Evolutionary conservation across 768 basidiomycete species (phyloP).

Genomic region (Coprinopsis marcescibilis): DNA sequence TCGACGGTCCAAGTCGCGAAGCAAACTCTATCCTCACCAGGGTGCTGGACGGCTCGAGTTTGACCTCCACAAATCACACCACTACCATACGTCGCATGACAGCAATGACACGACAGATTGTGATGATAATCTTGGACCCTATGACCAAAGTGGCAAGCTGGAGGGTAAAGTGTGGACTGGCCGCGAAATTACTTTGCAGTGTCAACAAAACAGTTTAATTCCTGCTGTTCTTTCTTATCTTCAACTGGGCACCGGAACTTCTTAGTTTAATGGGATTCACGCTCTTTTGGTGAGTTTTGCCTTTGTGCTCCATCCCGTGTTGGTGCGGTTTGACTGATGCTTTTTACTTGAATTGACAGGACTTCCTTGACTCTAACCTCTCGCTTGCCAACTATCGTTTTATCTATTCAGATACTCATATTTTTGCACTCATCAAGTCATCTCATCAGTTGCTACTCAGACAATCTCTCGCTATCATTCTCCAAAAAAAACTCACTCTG

Average conservation of each 20-base stretch:
- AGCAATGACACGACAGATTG: slow-evolving; percentile 22
- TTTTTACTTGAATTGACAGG: too few relatives aligned
- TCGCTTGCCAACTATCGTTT: too few relatives aligned
- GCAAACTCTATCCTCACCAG: slow-evolving; percentile 59
- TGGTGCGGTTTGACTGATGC: too few relatives aligned
- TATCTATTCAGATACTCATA: too few relatives aligned
- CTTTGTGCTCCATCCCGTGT: background rate
- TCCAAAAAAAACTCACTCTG: too few relatives aligned
- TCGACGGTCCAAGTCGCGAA: slow-evolving; percentile 64
- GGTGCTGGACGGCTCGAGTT: slow-evolving; percentile 61
- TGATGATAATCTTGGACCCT: slow-evolving; percentile 16
- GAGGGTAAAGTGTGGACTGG: slow-evolving; percentile 65
- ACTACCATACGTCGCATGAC: slow-evolving; percentile 24
- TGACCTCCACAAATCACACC: slow-evolving; percentile 33
- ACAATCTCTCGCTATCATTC: too few relatives aligned
- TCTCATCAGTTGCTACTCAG: too few relatives aligned
- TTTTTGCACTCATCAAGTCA: too few relatives aligned
- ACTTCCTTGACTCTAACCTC: too few relatives aligned
- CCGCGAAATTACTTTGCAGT: slow-evolving; percentile 78
- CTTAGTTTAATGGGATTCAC: slow-evolving; percentile 2
- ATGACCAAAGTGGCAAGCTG: slow-evolving; percentile 20
- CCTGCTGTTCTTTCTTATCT: slow-evolving; percentile 65
- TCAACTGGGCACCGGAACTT: slow-evolving; percentile 42
- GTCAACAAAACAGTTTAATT: slow-evolving; percentile 86
- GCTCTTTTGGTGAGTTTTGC: slow-evolving; percentile 4